A percentile compares a stretch with the other conserved stretches of the same genome.
These are phyloP conservation scores for Patellaria atrata DNA, from an alignment of 495 filamentous ascomycete genomes.

Conservation along the genomic window DNA sequence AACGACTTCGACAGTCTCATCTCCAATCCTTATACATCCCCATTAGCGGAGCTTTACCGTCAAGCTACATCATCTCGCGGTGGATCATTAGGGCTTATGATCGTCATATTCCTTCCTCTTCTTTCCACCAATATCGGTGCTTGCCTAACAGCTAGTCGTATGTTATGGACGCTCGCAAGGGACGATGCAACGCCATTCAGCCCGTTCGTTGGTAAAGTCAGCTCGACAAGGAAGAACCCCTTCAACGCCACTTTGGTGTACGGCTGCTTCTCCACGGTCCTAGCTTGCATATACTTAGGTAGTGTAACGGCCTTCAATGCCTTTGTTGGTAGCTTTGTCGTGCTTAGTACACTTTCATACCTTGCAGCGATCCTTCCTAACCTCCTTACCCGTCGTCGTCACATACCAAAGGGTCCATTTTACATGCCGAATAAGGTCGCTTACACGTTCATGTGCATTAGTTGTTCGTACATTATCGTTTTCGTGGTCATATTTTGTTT, in stretches of 20 bases:
- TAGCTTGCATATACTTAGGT: slow-evolving; percentile 65
- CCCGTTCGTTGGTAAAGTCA: slow-evolving; percentile 33
- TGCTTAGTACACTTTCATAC: slow-evolving; percentile 60
- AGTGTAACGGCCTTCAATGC: slow-evolving; percentile 60
- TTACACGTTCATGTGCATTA: slow-evolving; percentile 41
- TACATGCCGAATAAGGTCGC: slow-evolving; percentile 47
- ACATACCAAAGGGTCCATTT: slow-evolving; percentile 55
- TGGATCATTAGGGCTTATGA: slow-evolving; percentile 48
- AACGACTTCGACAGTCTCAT: slow-evolving; percentile 48
- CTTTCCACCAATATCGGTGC: slow-evolving; percentile 50
- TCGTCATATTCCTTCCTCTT: slow-evolving; percentile 53
- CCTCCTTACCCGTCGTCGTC: slow-evolving; percentile 45
- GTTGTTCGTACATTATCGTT: slow-evolving; percentile 48
- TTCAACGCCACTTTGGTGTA: slow-evolving; percentile 53
- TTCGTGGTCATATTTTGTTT: slow-evolving; percentile 68
- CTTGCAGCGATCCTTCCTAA: slow-evolving; percentile 64
- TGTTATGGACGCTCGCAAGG: slow-evolving; percentile 70
- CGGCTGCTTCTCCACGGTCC: slow-evolving; percentile 43
- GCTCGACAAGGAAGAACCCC: slow-evolving; percentile 43
- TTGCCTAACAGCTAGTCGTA: slow-evolving; percentile 64
- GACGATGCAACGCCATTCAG: slow-evolving; percentile 50
- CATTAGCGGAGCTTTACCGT: slow-evolving; percentile 61
- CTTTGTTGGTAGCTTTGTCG: slow-evolving; percentile 60
- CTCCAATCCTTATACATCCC: slow-evolving; percentile 43
- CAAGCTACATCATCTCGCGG: slow-evolving; percentile 54